Conservation (phyloP, 805 yeast species). For the Ogataea salicorniae region DNA sequence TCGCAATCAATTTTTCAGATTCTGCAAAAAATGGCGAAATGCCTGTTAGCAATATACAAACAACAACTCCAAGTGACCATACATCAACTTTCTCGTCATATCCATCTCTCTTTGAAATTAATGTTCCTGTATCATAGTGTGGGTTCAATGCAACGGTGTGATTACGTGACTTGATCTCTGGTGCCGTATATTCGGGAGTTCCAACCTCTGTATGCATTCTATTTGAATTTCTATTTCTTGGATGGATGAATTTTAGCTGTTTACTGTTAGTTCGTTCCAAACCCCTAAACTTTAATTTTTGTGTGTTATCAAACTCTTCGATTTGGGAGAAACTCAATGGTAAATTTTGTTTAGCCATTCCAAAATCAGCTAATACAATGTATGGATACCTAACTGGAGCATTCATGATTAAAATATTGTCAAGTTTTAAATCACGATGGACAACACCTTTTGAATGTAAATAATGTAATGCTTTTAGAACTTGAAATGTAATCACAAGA, state of each 20-base stretch:
- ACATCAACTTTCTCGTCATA: conserved; percentile 57
- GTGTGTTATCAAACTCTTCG: background rate
- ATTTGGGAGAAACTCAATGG: conserved; percentile 6
- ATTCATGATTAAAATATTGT: conserved; percentile 56
- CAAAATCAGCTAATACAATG: conserved; percentile 65
- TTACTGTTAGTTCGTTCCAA: conserved; percentile 39
- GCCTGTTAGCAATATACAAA: conserved; percentile 56
- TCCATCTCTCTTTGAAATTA: conserved; percentile 23
- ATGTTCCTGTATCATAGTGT: no score
- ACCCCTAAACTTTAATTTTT: background rate
- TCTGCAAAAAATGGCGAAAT: conserved; percentile 55
- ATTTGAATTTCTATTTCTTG: background rate
- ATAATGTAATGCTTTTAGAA: conserved; percentile 50
- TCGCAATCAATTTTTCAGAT: conserved; percentile 37
- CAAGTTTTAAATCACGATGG: conserved; percentile 64
- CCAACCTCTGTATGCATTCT: conserved; percentile 29
- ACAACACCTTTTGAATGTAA: conserved; percentile 51
- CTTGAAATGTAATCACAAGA: conserved; percentile 48
- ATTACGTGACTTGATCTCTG: conserved; percentile 50
- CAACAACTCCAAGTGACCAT: conserved; percentile 64
- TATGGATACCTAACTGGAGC: conserved; percentile 48
- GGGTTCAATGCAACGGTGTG: no score
- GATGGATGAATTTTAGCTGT: conserved; percentile 19
- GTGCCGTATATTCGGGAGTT: conserved; percentile 70
- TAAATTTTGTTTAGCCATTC: conserved; percentile 34